These are phyloP conservation scores for Saturnispora sanitii DNA, from an alignment of 805 yeast genomes.

Conservation along the genomic window DNA sequence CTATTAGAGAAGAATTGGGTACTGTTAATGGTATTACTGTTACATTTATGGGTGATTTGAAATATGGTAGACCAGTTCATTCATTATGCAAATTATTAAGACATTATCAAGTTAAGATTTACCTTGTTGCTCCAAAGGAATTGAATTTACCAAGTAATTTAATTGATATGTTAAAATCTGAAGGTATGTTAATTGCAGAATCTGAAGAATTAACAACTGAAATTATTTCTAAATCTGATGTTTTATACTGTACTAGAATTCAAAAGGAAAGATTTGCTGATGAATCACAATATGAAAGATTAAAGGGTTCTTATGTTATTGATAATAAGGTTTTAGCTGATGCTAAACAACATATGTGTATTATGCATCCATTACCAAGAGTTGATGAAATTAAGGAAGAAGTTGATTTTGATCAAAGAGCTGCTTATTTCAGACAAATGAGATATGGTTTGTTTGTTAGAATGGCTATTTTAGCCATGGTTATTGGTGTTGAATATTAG, in stretches of 20 bases:
- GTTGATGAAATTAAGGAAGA: slow-evolving; percentile 94
- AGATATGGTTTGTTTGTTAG: slow-evolving; percentile 95
- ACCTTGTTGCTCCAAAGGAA: slow-evolving; percentile 85
- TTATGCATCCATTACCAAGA: slow-evolving; percentile 98
- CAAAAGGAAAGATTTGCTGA: slow-evolving; percentile 92
- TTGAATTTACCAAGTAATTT: slow-evolving; percentile 72
- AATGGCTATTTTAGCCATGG: slow-evolving; percentile 98
- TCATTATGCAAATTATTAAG: slow-evolving; percentile 83
- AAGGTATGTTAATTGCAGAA: slow-evolving; percentile 66
- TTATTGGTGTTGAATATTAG: slow-evolving; percentile 83
- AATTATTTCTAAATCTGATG: slow-evolving; percentile 83
- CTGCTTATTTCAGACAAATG: slow-evolving; percentile 99
- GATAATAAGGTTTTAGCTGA: slow-evolving; percentile 83
- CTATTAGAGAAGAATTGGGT: slow-evolving; percentile 97
- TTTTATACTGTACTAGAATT: slow-evolving; percentile 93
- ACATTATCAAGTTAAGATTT: slow-evolving; percentile 88
- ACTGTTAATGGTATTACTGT: slow-evolving; percentile 96
- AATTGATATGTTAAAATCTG: slow-evolving; percentile 51
- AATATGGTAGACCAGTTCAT: slow-evolving; percentile 97
- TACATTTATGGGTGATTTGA: slow-evolving; percentile 98
- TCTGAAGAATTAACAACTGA: slow-evolving; percentile 72
- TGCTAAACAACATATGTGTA: slow-evolving; percentile 97
- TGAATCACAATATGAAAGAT: slow-evolving; percentile 67
- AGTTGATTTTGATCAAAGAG: slow-evolving; percentile 98
- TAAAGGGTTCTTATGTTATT: slow-evolving; percentile 85